Evolutionary conservation across 2,329 filamentous ascomycete genomes (phyloP).

Genomic region (Neonectria neomacrospora): DNA sequence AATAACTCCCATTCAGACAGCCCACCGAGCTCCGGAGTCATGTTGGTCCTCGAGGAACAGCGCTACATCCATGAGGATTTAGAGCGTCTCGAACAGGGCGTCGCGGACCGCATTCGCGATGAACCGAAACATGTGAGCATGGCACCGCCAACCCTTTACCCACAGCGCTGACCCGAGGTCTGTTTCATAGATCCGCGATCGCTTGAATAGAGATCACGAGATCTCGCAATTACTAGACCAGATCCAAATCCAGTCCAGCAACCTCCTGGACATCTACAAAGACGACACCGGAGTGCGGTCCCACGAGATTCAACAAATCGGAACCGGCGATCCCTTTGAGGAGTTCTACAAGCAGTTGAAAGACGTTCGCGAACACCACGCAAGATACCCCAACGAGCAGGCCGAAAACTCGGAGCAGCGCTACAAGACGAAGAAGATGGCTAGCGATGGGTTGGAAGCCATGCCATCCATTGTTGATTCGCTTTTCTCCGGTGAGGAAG

Average conservation of each 20-base stretch:
- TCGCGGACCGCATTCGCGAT: conserved; percentile 87
- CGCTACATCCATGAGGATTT: conserved; percentile 95
- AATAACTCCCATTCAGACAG: not conserved
- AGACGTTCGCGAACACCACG: conserved; percentile 87
- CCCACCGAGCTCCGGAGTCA: conserved; percentile 45
- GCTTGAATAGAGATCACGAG: conserved; percentile 91
- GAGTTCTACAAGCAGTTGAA: conserved; percentile 89
- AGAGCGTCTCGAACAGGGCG: conserved; percentile 93
- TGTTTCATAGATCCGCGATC: conserved; percentile 78
- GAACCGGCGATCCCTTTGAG: conserved; percentile 86
- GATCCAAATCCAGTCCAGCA: conserved; percentile 86
- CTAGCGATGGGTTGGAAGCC: conserved; percentile 69
- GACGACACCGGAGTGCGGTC: conserved; percentile 78
- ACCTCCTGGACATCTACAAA: conserved; percentile 84
- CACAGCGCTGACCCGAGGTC: conserved; percentile 36
- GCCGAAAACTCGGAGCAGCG: conserved; percentile 95
- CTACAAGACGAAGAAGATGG: conserved; percentile 77
- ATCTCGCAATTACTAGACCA: conserved; percentile 86
- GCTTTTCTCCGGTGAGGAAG: conserved; percentile 96
- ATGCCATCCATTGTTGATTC: conserved; percentile 79
- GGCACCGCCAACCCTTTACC: not conserved
- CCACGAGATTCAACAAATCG: conserved; percentile 85
- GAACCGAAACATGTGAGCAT: conserved; percentile 84
- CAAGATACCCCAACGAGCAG: conserved; percentile 91
- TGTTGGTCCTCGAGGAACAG: conserved; percentile 95